phyloP scores from a whole-genome alignment of 2,329 filamentous ascomycete genomes.

The Sporothrix dimorphospora region DNA sequence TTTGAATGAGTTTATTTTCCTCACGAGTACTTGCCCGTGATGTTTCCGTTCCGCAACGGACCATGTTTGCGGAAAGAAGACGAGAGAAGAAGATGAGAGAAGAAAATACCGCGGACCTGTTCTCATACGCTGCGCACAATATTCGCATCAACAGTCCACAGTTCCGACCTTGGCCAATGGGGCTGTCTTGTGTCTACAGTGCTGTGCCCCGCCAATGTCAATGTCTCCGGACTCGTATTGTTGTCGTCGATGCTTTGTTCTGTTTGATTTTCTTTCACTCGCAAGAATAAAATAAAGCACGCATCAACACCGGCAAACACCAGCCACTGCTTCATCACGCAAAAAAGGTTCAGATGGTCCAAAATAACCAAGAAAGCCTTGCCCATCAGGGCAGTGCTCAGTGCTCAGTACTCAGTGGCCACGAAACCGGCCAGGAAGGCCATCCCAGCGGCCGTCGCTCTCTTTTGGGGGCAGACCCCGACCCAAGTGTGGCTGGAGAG shows the following conservation, averaged over 20 bases:
- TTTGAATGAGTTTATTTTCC: neutral
- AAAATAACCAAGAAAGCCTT: constrained; percentile 23
- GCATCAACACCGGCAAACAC: neutral
- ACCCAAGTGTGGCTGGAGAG: neutral
- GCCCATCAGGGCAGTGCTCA: constrained; percentile 8
- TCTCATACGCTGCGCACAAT: neutral
- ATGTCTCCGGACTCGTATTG: neutral
- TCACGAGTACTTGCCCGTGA: neutral
- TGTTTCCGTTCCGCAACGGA: constrained; percentile 4
- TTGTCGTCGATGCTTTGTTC: neutral
- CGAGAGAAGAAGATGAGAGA: neutral
- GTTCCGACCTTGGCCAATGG: neutral
- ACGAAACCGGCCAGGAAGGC: neutral
- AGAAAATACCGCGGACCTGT: neutral
- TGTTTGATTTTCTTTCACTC: neutral
- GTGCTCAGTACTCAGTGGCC: too few species aligned
- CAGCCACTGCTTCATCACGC: neutral
- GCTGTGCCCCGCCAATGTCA: constrained; percentile 1
- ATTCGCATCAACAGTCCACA: too few species aligned
- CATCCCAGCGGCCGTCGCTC: neutral
- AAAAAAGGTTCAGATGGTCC: neutral
- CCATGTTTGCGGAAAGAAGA: neutral
- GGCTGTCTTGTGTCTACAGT: neutral
- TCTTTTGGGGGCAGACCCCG: neutral
- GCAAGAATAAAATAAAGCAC: neutral